phyloP scores from a whole-genome alignment of 2,329 filamentous ascomycete species.

The Cercospora nicotianae region DNA sequence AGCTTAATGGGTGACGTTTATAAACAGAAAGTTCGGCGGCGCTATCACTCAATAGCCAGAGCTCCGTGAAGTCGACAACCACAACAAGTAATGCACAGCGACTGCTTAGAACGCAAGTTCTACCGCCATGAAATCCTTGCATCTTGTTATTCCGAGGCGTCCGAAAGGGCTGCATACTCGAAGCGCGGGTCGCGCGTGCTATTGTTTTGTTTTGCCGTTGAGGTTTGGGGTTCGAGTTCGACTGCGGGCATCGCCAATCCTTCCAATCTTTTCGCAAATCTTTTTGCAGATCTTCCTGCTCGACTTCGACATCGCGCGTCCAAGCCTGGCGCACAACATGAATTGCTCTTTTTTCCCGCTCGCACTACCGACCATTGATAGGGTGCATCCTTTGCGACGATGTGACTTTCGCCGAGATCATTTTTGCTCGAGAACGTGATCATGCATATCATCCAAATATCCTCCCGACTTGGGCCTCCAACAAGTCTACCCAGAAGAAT shows the following conservation, averaged over 20 bases:
- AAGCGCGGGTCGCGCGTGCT: constrained; percentile 2
- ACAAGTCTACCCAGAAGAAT: neutral
- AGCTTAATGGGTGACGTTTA: neutral
- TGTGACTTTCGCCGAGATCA: neutral
- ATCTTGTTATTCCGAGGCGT: constrained; percentile 5
- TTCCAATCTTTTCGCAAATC: neutral
- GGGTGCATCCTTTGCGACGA: neutral
- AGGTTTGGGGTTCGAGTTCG: neutral
- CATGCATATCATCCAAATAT: neutral
- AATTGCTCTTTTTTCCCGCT: neutral
- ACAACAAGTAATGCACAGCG: constrained; percentile 1
- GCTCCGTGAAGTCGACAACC: neutral
- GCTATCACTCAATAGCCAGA: neutral
- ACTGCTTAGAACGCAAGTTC: constrained; percentile 1
- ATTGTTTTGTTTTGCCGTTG: neutral
- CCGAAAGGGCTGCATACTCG: constrained; percentile 1
- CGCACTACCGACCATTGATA: neutral
- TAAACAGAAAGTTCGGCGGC: neutral
- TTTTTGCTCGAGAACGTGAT: neutral
- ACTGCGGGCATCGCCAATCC: neutral
- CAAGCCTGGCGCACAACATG: neutral
- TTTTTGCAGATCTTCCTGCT: neutral
- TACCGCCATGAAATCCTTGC: constrained; percentile 3
- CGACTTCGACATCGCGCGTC: neutral
- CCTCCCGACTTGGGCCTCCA: neutral